Evolutionary conservation across 2,329 filamentous ascomycete species (phyloP).

Genomic region (Didymella arachidicola): DNA sequence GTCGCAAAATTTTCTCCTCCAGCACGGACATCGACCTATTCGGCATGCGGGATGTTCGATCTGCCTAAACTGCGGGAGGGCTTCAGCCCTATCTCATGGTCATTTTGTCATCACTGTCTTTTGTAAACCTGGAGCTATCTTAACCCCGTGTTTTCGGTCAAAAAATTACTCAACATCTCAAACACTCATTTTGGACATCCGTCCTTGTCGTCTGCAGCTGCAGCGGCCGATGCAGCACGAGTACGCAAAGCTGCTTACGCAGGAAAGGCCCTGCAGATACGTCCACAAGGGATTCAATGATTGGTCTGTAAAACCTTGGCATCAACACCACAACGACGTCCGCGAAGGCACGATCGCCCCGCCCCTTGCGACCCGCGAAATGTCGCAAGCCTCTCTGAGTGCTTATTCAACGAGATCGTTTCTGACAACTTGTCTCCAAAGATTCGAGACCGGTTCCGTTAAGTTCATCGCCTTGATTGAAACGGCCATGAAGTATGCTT

Average conservation of each 20-base stretch:
- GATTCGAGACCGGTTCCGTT: too few relatives aligned
- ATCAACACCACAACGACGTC: background rate
- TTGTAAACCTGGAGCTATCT: background rate
- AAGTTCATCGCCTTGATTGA: too few relatives aligned
- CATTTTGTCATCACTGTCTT: conserved; percentile 5
- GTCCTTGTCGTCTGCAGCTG: background rate
- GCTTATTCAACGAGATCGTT: too few relatives aligned
- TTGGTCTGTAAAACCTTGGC: background rate
- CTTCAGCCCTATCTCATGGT: conserved; percentile 3
- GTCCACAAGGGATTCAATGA: background rate
- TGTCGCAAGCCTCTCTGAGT: background rate
- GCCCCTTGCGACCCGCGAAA: background rate
- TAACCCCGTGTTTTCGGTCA: conserved; percentile 1
- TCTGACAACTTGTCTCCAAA: too few relatives aligned
- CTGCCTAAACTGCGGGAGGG: background rate
- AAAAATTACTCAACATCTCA: background rate
- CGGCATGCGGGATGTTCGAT: background rate
- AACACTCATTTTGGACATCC: background rate
- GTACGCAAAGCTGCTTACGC: background rate
- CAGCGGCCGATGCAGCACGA: background rate
- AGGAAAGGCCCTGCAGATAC: background rate
- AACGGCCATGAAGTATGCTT: too few relatives aligned
- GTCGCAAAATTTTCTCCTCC: conserved; percentile 9
- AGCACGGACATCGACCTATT: background rate
- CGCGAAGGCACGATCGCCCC: too few relatives aligned